These are phyloP conservation scores for Hypholoma fasciculare DNA, from an alignment of 768 basidiomycete species.

Conservation along the genomic window DNA sequence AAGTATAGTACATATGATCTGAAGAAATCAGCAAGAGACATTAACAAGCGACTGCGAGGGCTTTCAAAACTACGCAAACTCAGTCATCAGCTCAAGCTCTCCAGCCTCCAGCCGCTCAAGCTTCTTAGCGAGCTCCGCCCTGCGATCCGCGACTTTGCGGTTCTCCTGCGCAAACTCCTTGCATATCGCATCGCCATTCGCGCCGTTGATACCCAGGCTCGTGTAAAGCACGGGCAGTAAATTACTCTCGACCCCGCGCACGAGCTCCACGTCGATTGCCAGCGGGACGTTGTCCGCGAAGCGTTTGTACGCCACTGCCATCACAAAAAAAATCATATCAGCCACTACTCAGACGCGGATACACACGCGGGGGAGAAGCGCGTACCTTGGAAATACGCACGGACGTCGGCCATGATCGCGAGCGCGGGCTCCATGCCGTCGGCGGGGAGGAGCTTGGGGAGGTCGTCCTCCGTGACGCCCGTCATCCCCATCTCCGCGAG, in stretches of 20 bases:
- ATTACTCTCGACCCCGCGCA: slow-evolving; percentile 48
- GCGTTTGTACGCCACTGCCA: slow-evolving; percentile 56
- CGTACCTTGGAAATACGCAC: slow-evolving; percentile 70
- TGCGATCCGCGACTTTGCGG: slow-evolving; percentile 37
- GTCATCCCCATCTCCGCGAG: slow-evolving; percentile 37
- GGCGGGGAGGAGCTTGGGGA: slow-evolving; percentile 45
- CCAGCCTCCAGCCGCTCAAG: slow-evolving; percentile 49
- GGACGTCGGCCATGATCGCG: slow-evolving; percentile 63
- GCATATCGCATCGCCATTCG: slow-evolving; percentile 47
- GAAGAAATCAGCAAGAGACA: too few relatives aligned
- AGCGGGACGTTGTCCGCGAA: slow-evolving; percentile 57
- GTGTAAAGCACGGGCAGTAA: slow-evolving; percentile 44
- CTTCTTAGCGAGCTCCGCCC: slow-evolving; percentile 53
- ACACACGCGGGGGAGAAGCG: not conserved
- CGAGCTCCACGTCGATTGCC: slow-evolving; percentile 55
- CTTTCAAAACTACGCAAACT: not conserved
- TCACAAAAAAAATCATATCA: not conserved
- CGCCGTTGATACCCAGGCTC: slow-evolving; percentile 52
- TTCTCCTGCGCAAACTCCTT: slow-evolving; percentile 52
- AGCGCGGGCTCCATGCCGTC: slow-evolving; percentile 53
- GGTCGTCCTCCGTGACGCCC: slow-evolving; percentile 34
- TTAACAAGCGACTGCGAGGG: too few relatives aligned
- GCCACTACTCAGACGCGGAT: not conserved
- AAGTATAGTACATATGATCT: too few relatives aligned
- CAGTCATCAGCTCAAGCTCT: slow-evolving; percentile 13